These are phyloP conservation scores for Eutypa lata DNA, from an alignment of 2,329 filamentous ascomycete genomes.

Conservation along the genomic window DNA sequence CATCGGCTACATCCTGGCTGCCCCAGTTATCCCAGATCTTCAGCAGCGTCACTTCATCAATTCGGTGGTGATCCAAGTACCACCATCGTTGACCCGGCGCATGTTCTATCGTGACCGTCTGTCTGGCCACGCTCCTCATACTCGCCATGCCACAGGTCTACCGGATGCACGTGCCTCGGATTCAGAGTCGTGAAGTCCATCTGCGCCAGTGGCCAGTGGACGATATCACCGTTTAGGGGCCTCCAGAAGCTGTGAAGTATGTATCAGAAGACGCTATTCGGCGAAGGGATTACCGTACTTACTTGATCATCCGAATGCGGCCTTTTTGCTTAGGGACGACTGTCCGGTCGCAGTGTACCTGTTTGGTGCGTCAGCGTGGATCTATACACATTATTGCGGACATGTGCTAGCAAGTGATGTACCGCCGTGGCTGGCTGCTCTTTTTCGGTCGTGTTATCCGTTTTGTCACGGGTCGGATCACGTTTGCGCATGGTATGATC, in stretches of 20 bases:
- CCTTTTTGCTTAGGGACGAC: not conserved
- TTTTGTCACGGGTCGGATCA: conserved; percentile 1
- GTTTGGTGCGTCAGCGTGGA: not conserved
- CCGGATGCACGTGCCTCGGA: conserved; percentile 7
- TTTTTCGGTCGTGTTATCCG: conserved; percentile 4
- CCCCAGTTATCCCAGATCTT: conserved; percentile 16
- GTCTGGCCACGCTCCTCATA: conserved; percentile 12
- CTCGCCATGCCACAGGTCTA: conserved; percentile 4
- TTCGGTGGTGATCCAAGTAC: conserved; percentile 9
- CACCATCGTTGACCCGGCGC: conserved; percentile 8
- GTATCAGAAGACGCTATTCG: not conserved
- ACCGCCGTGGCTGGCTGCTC: conserved; percentile 12
- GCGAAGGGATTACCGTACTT: not conserved
- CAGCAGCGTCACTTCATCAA: conserved; percentile 12
- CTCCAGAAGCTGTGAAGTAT: conserved; percentile 7
- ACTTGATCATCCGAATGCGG: conserved; percentile 5
- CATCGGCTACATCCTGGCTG: conserved; percentile 1
- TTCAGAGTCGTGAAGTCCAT: conserved; percentile 10
- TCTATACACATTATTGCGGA: not conserved
- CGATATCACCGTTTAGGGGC: conserved; percentile 3
- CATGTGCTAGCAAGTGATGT: not conserved
- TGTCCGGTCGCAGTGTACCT: conserved; percentile 8
- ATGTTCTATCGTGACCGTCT: conserved; percentile 5
- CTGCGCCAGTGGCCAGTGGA: conserved; percentile 7
- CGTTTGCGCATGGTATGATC: conserved; percentile 9